Evolutionary conservation across 2,329 filamentous ascomycete genomes (phyloP).

Genomic region (Escovopsis weberi): DNA sequence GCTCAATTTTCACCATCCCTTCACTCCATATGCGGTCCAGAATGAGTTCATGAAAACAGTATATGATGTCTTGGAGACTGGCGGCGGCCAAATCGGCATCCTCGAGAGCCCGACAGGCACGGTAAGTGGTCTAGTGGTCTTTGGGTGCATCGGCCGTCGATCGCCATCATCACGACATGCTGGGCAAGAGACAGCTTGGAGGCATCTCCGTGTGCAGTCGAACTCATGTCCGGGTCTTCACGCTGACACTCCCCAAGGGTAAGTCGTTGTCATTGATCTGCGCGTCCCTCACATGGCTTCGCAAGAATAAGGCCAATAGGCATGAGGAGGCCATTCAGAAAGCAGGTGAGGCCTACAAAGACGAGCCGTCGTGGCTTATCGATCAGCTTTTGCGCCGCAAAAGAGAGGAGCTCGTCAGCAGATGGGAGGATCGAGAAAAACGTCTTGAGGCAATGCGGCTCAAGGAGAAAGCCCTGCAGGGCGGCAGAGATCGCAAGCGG

Average conservation of each 20-base stretch:
- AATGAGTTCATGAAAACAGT: conserved; percentile 74
- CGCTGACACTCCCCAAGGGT: conserved; percentile 34
- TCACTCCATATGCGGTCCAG: conserved; percentile 76
- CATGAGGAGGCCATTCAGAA: conserved; percentile 38
- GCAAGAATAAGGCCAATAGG: conserved; percentile 53
- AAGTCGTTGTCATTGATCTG: conserved; percentile 91
- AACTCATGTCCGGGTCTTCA: background rate
- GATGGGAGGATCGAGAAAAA: conserved; percentile 60
- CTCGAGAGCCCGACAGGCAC: conserved; percentile 89
- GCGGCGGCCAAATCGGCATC: conserved; percentile 65
- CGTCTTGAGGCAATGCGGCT: conserved; percentile 51
- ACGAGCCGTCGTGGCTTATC: conserved; percentile 74
- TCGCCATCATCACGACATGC: too few relatives aligned
- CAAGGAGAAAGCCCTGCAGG: conserved; percentile 44
- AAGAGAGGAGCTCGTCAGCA: conserved; percentile 48
- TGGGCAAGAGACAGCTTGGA: too few relatives aligned
- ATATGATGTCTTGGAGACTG: conserved; percentile 59
- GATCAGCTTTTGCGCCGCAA: conserved; percentile 60
- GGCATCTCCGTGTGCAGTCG: too few relatives aligned
- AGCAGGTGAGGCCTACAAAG: conserved; percentile 32
- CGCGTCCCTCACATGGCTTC: conserved; percentile 79
- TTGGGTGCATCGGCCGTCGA: background rate
- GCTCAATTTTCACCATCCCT: conserved; percentile 71
- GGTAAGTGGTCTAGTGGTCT: conserved; percentile 22
- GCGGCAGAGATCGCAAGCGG: conserved; percentile 28